Evolutionary conservation across 106 monocot genomes (phyloP).

Genomic region (Vanilla planifolia): DNA sequence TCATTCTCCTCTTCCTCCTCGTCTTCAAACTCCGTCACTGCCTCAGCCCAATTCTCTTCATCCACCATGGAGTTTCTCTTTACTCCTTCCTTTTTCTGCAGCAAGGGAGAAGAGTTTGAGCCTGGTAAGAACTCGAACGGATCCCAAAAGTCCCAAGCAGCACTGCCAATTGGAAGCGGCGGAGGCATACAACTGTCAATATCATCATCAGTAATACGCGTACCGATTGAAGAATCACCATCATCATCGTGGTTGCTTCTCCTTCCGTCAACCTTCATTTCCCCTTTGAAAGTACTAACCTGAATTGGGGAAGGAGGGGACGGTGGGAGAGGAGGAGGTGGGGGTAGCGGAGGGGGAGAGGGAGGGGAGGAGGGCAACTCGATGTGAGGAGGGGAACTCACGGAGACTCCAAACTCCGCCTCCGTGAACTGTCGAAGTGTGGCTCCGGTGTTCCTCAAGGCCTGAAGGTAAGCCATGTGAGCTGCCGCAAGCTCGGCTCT

Average conservation of each 20-base stretch:
- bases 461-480: conserved; percentile 52
- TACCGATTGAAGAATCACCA: conserved; percentile 1
- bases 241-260: conserved; percentile 6
- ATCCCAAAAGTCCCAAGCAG: conserved; percentile 48
- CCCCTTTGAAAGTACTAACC: conserved; percentile 14
- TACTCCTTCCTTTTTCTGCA: conserved; percentile 14
- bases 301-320: conserved; percentile 21
- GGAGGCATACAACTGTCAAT: conserved; percentile 33
- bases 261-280: conserved; percentile 7
- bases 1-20: conserved; percentile 21
- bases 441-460: conserved; percentile 62
- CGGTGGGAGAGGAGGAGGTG: conserved; percentile 19
- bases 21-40: conserved; percentile 47
- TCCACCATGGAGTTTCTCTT: conserved; percentile 9
- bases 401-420: conserved; percentile 24
- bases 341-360: conserved; percentile 32
- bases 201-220: conserved; percentile 17
- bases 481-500: conserved; percentile 39
- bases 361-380: conserved; percentile 31
- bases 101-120: conserved; percentile 20
- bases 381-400: conserved; percentile 1
- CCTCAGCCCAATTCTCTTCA: conserved; percentile 62
- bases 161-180: conserved; percentile 33
- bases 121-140: conserved; percentile 29
- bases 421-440: conserved; percentile 67